Evolutionary conservation across 331 rosid species (phyloP), one percentile per base, ranked within the genome.

Genomic region (Pyracantha coccinea): DNA sequence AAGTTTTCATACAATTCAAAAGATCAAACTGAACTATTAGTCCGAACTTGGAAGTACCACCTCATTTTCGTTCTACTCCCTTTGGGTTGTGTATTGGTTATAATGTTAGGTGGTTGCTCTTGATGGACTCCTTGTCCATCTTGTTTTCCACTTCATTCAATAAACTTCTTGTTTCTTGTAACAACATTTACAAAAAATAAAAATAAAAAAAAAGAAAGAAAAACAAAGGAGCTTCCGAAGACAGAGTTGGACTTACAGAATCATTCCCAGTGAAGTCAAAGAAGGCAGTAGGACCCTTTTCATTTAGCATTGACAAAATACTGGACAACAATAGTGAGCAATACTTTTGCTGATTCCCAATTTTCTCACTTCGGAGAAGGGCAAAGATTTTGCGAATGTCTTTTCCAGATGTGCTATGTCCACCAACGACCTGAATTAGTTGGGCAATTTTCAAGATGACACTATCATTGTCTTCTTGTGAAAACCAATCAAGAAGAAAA

Each of bases 321-420:
- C 90, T 94, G 66, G 89, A 80, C 86, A 94, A 85, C 87, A 94
- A 76, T 78, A 94, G 83, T 53, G 97, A 94, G 89, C 92, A 85
- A 82, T 90, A 92, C 55, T 86, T 89, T 79, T 90, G 91, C 82
- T 77, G 88, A 77, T 61, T 81, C 79, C 93, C 93, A 81, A 94
- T 89, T 87, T 89, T 90, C 88, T 92, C 97, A 75, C 97, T 89
- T 32, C 99, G 85, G 58, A 94, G 94, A 65, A 94, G 82, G 66
- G 99, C 96, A 84, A 94, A 94, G 72, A 94, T 89, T 85, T 90
- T 94, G 73, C 99, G 97, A 58, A 94, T 94, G 80, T 94, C 97
- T 88, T 90, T 92, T 81, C 99, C 99, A 32, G 99, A 94, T 72
- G 89, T 92, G 82, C 99, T 92, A 83, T 94, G 97, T 75, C 99